Evolutionary conservation across 108 stramenopile genomes (phyloP), one percentile per base, ranked within the genome.

Genomic region (Schizochytrium sp.): DNA sequence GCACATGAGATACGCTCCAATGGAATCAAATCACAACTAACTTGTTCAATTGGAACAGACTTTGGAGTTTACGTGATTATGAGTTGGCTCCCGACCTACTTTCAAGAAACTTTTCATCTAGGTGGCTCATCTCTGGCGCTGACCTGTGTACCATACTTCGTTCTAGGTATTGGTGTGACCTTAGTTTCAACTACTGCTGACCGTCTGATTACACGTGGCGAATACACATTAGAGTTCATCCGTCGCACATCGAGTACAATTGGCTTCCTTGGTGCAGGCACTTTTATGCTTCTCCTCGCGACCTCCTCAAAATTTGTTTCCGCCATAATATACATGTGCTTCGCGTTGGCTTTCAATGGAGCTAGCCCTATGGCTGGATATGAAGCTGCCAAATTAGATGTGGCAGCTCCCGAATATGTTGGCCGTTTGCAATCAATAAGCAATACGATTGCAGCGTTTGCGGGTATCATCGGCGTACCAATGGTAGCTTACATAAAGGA

Each of bases 61-160:
- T 38, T 83, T 49, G 76, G 28, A 10, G 47, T 53, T 40, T 83
- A 55, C 28, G 76, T 83, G 15, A 17, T 83, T 28, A 83, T 83
- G 76, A 55, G 50, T 40, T 83, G 76, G 76, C 76, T 83, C 5
- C 76, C 76, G 10, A 83, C 76, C 15, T 83, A 55, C 76, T 83
- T 83, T 55, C 50, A 83, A 28, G 76, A 83, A 38, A 53, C 76
- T 10, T 83, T 83, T 83, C 10, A 28, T 1, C 76, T 83, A n/a
- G 76, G 76, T n/a, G 76, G 76, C 50, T 83, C 76, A n/a, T 83
- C 76, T n/a, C 76, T 83, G 38, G 76, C 76, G 1, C 47, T 83
- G 1, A 38, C 76, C 1, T 83, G 76, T 42, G 38, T 83, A 53
- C 76, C 76, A 53, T 83, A 83, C 53, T 55, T 83, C 28, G 28